phyloP scores from a whole-genome alignment of 2,329 filamentous ascomycete species.

The Grosmannia serpens region DNA sequence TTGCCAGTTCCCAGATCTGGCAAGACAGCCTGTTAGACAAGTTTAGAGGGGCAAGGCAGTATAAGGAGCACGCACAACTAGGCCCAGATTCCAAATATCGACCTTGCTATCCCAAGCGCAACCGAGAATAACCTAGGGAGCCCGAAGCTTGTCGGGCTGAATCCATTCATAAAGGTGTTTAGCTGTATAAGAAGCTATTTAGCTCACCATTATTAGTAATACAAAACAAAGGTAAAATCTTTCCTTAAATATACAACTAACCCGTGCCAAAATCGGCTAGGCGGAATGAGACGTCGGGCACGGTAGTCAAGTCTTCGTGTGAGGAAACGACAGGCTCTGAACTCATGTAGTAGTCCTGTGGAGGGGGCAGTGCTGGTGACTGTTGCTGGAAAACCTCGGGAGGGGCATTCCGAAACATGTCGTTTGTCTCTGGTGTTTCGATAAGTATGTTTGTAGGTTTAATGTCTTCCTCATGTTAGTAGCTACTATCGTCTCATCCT shows the following conservation, averaged over 20 bases:
- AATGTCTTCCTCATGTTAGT: not conserved
- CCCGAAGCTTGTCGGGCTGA: slow-evolving; percentile 3
- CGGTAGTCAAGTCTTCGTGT: not conserved
- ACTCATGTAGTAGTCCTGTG: slow-evolving; percentile 1
- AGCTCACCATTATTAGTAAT: not conserved
- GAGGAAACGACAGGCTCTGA: not conserved
- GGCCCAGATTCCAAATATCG: slow-evolving; percentile 2
- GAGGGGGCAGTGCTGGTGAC: not conserved
- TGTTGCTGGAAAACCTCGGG: not conserved
- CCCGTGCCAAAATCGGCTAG: slow-evolving; percentile 1
- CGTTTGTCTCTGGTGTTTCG: not conserved
- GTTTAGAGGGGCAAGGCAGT: too few species aligned
- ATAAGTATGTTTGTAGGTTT: slow-evolving; percentile 4
- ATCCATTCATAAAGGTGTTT: slow-evolving; percentile 4
- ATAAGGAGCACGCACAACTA: not conserved
- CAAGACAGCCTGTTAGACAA: too few species aligned
- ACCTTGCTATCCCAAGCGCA: not conserved
- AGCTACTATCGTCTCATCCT: not conserved
- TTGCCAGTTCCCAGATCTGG: slow-evolving; percentile 1
- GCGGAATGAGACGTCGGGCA: not conserved
- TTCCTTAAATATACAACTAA: not conserved
- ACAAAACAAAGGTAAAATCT: not conserved
- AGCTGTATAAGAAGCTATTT: not conserved
- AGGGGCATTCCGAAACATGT: not conserved
- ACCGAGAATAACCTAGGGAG: slow-evolving; percentile 2